phyloP scores from a whole-genome alignment of 1,139 yeast species.

The Blastobotrys elegans region DNA sequence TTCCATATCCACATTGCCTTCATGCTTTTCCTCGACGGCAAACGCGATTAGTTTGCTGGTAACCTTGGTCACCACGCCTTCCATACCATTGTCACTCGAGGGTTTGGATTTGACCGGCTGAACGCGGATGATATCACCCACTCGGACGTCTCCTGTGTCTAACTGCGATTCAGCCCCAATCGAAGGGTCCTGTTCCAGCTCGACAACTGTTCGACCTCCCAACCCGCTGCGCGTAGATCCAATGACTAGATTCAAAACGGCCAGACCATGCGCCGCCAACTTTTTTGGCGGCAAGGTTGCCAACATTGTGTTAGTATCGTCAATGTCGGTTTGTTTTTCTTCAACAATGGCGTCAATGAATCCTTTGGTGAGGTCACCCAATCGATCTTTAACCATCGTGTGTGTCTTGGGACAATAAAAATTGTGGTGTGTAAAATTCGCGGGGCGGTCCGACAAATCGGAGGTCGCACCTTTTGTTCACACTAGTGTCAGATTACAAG shows the following conservation, averaged over 20 bases:
- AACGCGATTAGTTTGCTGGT: conserved; percentile 46
- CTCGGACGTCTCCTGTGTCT: conserved; percentile 54
- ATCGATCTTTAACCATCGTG: background rate
- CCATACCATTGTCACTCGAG: conserved; percentile 36
- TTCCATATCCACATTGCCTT: conserved; percentile 31
- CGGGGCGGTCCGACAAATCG: too few species aligned
- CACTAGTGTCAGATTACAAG: too few species aligned
- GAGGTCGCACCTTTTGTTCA: too few species aligned
- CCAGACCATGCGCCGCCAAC: conserved; percentile 66
- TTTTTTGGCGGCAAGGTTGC: conserved; percentile 52
- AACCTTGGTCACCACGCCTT: conserved; percentile 58
- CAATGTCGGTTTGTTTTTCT: conserved; percentile 29
- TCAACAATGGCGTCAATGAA: conserved; percentile 20
- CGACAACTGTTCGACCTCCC: conserved; percentile 71
- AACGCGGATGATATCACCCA: conserved; percentile 61
- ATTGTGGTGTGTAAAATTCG: too few species aligned
- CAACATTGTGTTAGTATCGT: conserved; percentile 30
- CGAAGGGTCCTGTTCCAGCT: conserved; percentile 60
- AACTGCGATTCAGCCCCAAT: conserved; percentile 38
- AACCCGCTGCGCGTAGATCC: conserved; percentile 66
- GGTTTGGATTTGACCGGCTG: conserved; percentile 24
- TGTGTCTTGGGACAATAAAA: too few species aligned
- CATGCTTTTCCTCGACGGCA: conserved; percentile 53
- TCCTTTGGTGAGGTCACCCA: background rate
- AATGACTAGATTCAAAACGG: conserved; percentile 60